Evolutionary conservation across 495 filamentous ascomycete species (phyloP).

Genomic region (Lepraria neglecta): DNA sequence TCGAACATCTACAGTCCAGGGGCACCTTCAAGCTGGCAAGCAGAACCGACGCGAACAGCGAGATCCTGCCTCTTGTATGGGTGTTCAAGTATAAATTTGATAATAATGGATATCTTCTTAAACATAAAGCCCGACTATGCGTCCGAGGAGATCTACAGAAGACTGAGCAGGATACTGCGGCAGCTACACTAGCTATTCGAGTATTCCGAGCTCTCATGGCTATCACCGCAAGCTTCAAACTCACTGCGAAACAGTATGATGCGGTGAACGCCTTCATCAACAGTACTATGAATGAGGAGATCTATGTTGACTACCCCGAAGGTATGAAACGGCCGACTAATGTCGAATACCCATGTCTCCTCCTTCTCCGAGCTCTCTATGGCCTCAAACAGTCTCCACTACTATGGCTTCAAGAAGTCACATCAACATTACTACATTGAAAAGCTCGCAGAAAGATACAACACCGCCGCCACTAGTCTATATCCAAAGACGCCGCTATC

Average conservation of each 20-base stretch:
- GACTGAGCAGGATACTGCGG: neutral
- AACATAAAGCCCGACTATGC: neutral
- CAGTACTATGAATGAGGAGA: neutral
- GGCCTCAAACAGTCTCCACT: neutral
- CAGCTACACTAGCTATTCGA: neutral
- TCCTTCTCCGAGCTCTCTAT: neutral
- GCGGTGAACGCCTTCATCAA: neutral
- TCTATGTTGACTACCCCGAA: neutral
- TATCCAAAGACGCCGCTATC: neutral
- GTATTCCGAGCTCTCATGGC: neutral
- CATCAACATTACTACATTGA: slow-evolving; percentile 11
- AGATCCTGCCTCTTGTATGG: neutral
- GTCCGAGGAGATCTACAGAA: neutral
- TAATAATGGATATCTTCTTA: neutral
- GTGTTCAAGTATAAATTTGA: neutral
- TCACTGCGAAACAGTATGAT: neutral
- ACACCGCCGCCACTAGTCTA: neutral
- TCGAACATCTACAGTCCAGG: neutral
- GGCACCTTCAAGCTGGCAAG: neutral
- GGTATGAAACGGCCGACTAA: neutral
- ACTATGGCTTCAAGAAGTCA: neutral
- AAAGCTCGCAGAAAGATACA: neutral
- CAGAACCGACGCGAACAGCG: no score
- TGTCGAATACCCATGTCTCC: neutral
- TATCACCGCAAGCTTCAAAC: neutral